phyloP scores from a whole-genome alignment of 148 eudicot genomes.

The Cornus controversa region DNA sequence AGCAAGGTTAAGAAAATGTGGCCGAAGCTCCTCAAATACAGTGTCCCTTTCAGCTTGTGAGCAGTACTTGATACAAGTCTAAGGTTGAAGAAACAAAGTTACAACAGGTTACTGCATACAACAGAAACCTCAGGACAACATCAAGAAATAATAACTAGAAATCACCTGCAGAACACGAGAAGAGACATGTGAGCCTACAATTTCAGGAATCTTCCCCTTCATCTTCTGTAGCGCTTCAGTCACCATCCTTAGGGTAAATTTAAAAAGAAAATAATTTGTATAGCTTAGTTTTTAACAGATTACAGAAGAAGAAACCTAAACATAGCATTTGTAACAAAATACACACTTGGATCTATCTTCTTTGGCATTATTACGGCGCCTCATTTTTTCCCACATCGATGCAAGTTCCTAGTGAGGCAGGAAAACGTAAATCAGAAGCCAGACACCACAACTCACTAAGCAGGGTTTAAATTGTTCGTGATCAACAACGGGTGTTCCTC shows the following conservation, averaged over 20 bases:
- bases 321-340: not conserved
- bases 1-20: conserved; percentile 79
- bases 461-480: not conserved
- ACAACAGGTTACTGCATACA: not conserved
- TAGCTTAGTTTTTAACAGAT: not conserved
- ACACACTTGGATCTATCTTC: conserved; percentile 89
- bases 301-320: not conserved
- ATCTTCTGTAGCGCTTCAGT: conserved; percentile 81
- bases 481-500: not conserved
- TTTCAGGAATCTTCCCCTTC: conserved; percentile 91
- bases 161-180: conserved; percentile 97
- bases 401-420: conserved; percentile 68
- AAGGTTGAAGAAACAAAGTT: conserved; percentile 15
- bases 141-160: conserved; percentile 5
- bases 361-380: conserved; percentile 69
- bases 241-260: conserved; percentile 52
- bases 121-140: conserved; percentile 1
- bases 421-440: conserved; percentile 9
- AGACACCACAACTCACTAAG: not conserved
- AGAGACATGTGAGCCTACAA: conserved; percentile 84
- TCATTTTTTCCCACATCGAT: conserved; percentile 93
- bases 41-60: conserved; percentile 77
- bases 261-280: conserved; percentile 4
- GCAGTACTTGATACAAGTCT: conserved; percentile 92
- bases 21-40: conserved; percentile 72